A percentile compares a stretch with the other conserved stretches of the same genome.
phyloP scores from a whole-genome alignment of 2,329 filamentous ascomycete species.

The Endothia cerciana region DNA sequence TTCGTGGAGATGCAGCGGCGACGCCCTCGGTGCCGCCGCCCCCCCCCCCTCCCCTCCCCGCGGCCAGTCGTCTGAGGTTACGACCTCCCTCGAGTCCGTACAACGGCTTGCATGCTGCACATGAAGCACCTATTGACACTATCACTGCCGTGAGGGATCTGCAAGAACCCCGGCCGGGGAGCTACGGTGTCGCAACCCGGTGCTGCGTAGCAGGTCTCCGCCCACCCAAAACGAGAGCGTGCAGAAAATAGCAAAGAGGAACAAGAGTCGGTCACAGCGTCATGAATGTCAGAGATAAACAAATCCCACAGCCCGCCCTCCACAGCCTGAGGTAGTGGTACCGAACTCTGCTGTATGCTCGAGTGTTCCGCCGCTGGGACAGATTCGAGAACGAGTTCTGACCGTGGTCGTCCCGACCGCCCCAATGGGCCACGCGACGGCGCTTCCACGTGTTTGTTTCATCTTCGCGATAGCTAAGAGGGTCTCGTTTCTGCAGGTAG shows the following conservation, averaged over 20 bases:
- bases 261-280: background rate
- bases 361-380: background rate
- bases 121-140: too few species aligned
- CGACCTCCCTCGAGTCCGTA: too few species aligned
- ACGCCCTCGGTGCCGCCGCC: too few species aligned
- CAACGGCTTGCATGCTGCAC: too few species aligned
- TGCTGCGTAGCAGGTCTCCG: background rate
- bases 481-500: background rate
- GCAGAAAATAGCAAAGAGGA: background rate
- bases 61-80: too few species aligned
- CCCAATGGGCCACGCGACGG: background rate
- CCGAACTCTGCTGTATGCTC: background rate
- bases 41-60: too few species aligned
- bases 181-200: background rate
- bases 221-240: background rate
- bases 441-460: background rate
- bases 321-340: background rate
- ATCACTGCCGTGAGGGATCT: too few species aligned
- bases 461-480: background rate
- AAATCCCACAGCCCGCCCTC: background rate
- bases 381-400: too few species aligned
- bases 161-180: background rate
- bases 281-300: background rate
- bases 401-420: background rate
- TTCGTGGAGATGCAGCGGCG: too few species aligned